Base-by-base conservation (phyloP, 73 alveolate genomes). In the Paramecium sexaurelia region DNA sequence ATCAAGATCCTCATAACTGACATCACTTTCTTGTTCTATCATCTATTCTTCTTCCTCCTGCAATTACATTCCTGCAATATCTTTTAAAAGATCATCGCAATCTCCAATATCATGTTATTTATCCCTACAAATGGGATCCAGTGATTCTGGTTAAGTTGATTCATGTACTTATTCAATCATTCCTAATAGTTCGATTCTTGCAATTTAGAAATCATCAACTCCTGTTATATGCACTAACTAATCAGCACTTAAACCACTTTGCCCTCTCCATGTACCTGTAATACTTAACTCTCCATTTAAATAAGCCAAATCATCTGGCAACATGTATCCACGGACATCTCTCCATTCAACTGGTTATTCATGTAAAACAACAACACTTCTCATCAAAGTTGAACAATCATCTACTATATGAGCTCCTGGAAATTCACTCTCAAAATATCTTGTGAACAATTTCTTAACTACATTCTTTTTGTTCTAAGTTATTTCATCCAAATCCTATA, bases 181-280 rank as follows among this genome's bases (percentile, higher is more conserved):
- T 82, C 71, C 55, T 13, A 78, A 20, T 24, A 55, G 20, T 83
- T 91, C 95, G 4, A 91, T 75, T 1, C 39, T 26, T 32, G 92
- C 92, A 3, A 98, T 90, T 90, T 89, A 82, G 84, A 95, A 98
- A 93, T 97, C 99, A 55, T 98, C 99, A 33, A 96, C 75, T 68
- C 99, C 99, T 11, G 99, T 98, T 11, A 98, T 93, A 96, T 98
- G 99, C 1, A 97, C 94, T 55, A 97, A 84, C 91, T 98, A 92
- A 84, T 98, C 98, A 11, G 96, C 97, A 82, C 92, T 96, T 29
- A 98, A 55, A 43, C 95, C 95, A 88, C 55, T 75, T 19, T 40
- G 68, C 17, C 96, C 96, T 91, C 93, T 96, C 40, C 98, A 89
- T 89, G 95, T 96, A 40, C 99, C 99, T 27, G 78, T 95, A 20